Base-by-base conservation (phyloP, 345 rosid species). In the Rhizophora mangle region DNA sequence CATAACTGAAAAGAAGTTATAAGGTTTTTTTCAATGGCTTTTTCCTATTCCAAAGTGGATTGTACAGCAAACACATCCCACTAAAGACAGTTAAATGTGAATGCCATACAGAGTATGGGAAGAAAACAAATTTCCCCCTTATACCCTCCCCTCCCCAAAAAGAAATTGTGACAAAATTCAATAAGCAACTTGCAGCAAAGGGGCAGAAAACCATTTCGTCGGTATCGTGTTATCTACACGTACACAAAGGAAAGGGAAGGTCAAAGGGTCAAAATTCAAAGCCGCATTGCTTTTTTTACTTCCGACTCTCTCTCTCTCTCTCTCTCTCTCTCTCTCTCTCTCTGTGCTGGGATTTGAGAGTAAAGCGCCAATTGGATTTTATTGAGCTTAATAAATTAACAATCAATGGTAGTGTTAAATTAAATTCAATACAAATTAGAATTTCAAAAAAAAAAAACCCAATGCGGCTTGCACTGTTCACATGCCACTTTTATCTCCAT, bases 211-310 rank as follows among this genome's bases (percentile, higher is more conserved):
- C 19, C 1, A 63, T 66, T 73, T 56, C 67, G 62, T 37, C 61
- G 61, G 66, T 70, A 69, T 52, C 51, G 49, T 43, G 49, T 18
- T n/a, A 13, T 15, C 19, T 64, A 63, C 24, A 37, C 69, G 65
- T 26, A 58, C 19, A 26, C 31, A 31, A 4, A 70, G 61, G 56
- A 24, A 37, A 8, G 26, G 47, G 16, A 76, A 82, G 76, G 88
- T 82, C 84, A 85, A 76, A 76, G 59, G 27, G 81, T 82, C 85
- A 82, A 83, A 80, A 62, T 73, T 82, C 68, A 68, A 70, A 74
- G 66, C 71, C 72, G 49, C 4, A 43, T 43, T 2, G 49, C 19
- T 43, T 1, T 13, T 43, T 34, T 43, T 43, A 2, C 49, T 43
- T 43, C 18, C 49, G 3, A 11, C 15, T 39, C 15, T 10, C 46